phyloP scores from a whole-genome alignment of 371 early-diverging fungal species.

The Apophysomyces elegans region DNA sequence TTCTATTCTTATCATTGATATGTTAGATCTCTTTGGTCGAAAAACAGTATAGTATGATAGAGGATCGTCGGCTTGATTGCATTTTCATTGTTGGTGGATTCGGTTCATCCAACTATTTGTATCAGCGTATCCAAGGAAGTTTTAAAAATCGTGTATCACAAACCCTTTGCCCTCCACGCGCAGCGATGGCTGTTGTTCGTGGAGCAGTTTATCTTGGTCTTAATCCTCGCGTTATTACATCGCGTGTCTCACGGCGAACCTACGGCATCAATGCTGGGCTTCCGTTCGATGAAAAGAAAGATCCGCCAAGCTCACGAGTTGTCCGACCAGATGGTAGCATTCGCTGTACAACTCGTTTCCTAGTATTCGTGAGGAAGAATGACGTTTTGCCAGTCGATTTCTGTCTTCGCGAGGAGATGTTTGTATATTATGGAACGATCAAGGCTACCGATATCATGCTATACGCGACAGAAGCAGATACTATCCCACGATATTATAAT shows the following conservation, averaged over 20 bases:
- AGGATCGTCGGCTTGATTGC: conserved; percentile 31
- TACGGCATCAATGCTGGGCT: conserved; percentile 66
- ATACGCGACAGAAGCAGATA: conserved; percentile 46
- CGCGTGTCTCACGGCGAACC: conserved; percentile 62
- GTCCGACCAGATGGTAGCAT: conserved; percentile 51
- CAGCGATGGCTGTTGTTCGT: conserved; percentile 52
- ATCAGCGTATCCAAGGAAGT: conserved; percentile 35
- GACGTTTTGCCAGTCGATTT: conserved; percentile 47
- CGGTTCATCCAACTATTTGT: conserved; percentile 52
- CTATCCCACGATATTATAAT: conserved; percentile 43
- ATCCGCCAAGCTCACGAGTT: conserved; percentile 37
- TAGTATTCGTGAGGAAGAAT: conserved; percentile 46
- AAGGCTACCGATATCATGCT: conserved; percentile 49
- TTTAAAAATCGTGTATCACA: conserved; percentile 34
- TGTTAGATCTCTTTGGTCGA: conserved; percentile 43
- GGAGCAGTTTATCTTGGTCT: conserved; percentile 58
- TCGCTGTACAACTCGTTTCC: conserved; percentile 48
- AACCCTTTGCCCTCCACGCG: conserved; percentile 47
- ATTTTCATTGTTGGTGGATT: conserved; percentile 55
- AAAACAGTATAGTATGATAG: conserved; percentile 30
- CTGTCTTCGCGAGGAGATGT: conserved; percentile 51
- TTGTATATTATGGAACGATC: conserved; percentile 52
- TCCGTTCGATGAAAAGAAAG: conserved; percentile 48
- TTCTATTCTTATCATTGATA: not conserved
- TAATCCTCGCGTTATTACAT: conserved; percentile 52